Conservation (phyloP, 1,139 yeast genomes). For the Lodderomyces elongisporus region DNA sequence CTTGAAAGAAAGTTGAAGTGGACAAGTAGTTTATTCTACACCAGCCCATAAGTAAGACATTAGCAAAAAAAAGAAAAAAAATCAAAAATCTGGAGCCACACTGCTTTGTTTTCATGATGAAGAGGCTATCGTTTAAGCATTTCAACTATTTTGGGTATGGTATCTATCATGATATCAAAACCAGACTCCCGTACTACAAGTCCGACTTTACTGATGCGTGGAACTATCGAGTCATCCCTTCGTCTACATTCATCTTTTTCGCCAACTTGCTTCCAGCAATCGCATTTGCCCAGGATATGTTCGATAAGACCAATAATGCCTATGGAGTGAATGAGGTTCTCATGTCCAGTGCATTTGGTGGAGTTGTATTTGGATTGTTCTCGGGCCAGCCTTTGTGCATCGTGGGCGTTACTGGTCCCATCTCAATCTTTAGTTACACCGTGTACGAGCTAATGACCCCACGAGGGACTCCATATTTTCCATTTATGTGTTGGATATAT, state of each 20-base stretch:
- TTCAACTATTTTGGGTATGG: conserved; percentile 46
- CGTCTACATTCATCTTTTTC: conserved; percentile 77
- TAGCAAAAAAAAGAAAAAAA: too few species aligned
- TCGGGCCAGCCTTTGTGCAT: conserved; percentile 91
- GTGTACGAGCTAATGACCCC: conserved; percentile 76
- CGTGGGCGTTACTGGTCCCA: conserved; percentile 98
- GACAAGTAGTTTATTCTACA: too few species aligned
- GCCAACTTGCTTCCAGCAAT: conserved; percentile 89
- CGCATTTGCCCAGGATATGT: conserved; percentile 97
- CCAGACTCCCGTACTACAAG: conserved; percentile 59
- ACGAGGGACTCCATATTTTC: conserved; percentile 66
- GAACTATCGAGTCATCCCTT: conserved; percentile 85
- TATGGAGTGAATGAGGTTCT: conserved; percentile 91
- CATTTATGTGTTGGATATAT: conserved; percentile 94
- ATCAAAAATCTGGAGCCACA: too few species aligned
- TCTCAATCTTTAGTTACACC: conserved; percentile 85
- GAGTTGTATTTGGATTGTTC: conserved; percentile 78
- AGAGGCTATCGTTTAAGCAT: conserved; percentile 11
- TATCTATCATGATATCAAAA: conserved; percentile 48
- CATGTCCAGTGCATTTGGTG: conserved; percentile 80
- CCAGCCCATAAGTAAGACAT: too few species aligned
- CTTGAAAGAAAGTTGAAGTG: too few species aligned
- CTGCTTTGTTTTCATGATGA: too few species aligned
- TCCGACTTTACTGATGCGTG: conserved; percentile 82
- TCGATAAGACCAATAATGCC: conserved; percentile 76